Conservation (phyloP, 2,329 filamentous ascomycete species). For the Thelonectria discophora region DNA sequence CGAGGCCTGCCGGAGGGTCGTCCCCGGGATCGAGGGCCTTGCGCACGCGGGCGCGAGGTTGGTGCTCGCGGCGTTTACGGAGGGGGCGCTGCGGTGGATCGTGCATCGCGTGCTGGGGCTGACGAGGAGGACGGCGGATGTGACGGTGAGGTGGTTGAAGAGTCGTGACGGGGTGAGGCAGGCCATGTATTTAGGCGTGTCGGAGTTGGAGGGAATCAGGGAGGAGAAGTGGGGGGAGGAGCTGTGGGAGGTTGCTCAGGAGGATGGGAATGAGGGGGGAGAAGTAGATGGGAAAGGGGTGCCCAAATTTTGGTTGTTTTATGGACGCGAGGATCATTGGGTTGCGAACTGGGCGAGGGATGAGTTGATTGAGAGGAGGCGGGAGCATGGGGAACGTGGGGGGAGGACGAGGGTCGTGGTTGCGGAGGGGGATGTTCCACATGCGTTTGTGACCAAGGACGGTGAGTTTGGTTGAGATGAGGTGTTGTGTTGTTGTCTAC, state of each 20-base stretch:
- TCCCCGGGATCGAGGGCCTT: constrained; percentile 52
- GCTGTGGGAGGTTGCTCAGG: constrained; percentile 59
- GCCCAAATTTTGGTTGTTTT: constrained; percentile 67
- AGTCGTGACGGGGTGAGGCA: constrained; percentile 68
- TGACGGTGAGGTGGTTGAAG: constrained; percentile 63
- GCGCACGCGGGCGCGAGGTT: constrained; percentile 53
- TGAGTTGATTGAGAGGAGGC: constrained; percentile 59
- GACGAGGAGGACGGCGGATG: constrained; percentile 56
- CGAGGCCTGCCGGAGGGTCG: constrained; percentile 49
- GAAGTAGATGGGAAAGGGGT: constrained; percentile 16
- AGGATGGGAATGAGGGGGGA: constrained; percentile 21
- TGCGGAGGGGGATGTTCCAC: constrained; percentile 64
- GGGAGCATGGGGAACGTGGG: constrained; percentile 44
- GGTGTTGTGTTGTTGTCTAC: not conserved
- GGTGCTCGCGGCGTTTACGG: constrained; percentile 55
- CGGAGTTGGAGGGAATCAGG: constrained; percentile 67
- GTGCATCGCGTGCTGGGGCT: constrained; percentile 57
- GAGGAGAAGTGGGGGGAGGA: constrained; percentile 68
- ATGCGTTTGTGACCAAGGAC: constrained; percentile 65
- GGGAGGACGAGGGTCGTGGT: constrained; percentile 60
- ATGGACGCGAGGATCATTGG: constrained; percentile 70
- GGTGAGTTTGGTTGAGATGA: constrained; percentile 41
- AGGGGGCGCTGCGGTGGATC: constrained; percentile 52
- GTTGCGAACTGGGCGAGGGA: constrained; percentile 65
- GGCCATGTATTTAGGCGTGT: constrained; percentile 65